A percentile compares a stretch with the other conserved stretches of the same genome.
These are phyloP conservation scores for Lactarius hatsudake DNA, from an alignment of 768 basidiomycete genomes.

Conservation along the genomic window DNA sequence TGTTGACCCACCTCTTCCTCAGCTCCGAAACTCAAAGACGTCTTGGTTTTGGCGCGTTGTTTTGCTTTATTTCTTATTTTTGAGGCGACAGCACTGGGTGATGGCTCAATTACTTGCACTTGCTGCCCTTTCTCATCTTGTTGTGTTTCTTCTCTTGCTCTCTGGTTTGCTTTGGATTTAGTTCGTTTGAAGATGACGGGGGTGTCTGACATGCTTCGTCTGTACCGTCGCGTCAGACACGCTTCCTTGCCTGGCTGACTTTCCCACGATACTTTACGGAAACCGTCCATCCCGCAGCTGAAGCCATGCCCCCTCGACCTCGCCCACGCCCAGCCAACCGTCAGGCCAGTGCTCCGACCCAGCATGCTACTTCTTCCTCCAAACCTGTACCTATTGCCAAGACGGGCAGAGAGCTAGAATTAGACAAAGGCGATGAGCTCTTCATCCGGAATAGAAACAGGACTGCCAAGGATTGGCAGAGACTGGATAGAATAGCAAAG, in stretches of 20 bases:
- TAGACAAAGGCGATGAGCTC: constrained; percentile 60
- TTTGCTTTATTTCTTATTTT: constrained; percentile 73
- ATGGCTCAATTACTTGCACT: constrained; percentile 36
- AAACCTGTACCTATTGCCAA: constrained; percentile 16
- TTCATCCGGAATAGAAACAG: constrained; percentile 68
- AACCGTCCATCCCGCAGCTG: constrained; percentile 1
- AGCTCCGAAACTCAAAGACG: constrained; percentile 75
- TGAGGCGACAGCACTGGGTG: constrained; percentile 58
- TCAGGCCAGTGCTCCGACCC: constrained; percentile 6
- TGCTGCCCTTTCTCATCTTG: constrained; percentile 20
- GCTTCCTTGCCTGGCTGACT: background rate
- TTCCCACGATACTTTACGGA: constrained; percentile 24
- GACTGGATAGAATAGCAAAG: constrained; percentile 53
- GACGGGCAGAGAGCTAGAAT: constrained; percentile 30
- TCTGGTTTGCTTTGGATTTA: constrained; percentile 39
- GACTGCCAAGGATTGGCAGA: constrained; percentile 55
- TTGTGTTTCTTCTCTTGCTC: constrained; percentile 38
- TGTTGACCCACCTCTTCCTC: constrained; percentile 53
- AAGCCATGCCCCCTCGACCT: constrained; percentile 27
- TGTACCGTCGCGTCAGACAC: background rate
- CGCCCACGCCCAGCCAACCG: constrained; percentile 28
- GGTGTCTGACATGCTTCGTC: constrained; percentile 31
- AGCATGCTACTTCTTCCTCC: constrained; percentile 20
- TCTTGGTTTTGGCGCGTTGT: constrained; percentile 57
- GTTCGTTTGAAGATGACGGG: constrained; percentile 45